These are phyloP conservation scores for Lactifluus pinguis DNA, from an alignment of 768 basidiomycete genomes.

Conservation along the genomic window DNA sequence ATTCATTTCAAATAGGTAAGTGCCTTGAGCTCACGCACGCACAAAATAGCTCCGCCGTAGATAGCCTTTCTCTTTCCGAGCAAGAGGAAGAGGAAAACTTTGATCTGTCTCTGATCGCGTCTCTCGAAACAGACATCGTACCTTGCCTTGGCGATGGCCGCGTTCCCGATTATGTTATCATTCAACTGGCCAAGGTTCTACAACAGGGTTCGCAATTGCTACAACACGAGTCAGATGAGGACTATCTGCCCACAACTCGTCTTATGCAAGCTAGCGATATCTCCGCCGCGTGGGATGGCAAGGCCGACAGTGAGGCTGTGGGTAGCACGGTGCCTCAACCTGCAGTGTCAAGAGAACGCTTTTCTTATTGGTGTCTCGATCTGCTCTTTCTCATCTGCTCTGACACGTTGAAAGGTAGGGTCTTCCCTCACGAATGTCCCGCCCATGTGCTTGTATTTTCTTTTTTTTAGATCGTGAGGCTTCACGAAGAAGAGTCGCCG, in stretches of 20 bases:
- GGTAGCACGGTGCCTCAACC: conserved; percentile 46
- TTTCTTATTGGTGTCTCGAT: conserved; percentile 91
- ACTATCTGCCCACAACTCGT: conserved; percentile 5
- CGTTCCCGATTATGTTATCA: conserved; percentile 63
- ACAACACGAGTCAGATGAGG: conserved; percentile 17
- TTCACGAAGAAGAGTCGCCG: conserved; percentile 58
- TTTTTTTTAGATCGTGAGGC: conserved; percentile 45
- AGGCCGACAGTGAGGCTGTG: neutral
- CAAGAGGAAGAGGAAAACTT: conserved; percentile 81
- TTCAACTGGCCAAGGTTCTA: conserved; percentile 59
- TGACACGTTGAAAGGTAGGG: conserved; percentile 47
- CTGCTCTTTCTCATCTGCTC: conserved; percentile 77
- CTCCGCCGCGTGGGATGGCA: neutral
- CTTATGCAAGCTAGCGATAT: conserved; percentile 15
- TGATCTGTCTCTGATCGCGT: conserved; percentile 68
- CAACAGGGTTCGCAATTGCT: conserved; percentile 59
- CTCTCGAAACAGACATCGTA: conserved; percentile 72
- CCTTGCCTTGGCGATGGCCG: conserved; percentile 62
- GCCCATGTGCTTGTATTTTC: neutral
- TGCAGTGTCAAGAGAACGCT: conserved; percentile 66
- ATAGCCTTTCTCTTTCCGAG: conserved; percentile 48
- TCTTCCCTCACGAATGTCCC: neutral
- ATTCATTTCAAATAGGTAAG: neutral
- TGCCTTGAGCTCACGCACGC: neutral
- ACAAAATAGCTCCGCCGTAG: conserved; percentile 42